Evolutionary conservation across 1,139 yeast species (phyloP).

Genomic region (Pichia sp.): DNA sequence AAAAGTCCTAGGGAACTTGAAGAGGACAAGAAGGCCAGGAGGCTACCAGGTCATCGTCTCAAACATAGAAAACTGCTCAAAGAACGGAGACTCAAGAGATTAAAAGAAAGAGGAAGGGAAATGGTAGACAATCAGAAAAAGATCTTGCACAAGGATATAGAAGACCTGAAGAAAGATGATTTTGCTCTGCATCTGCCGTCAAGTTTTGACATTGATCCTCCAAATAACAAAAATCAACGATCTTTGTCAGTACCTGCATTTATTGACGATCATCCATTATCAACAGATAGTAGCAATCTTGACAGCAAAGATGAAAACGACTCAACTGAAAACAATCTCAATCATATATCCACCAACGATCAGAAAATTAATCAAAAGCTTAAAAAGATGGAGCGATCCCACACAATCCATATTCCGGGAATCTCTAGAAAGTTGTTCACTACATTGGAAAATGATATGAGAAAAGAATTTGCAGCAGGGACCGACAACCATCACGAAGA

Average conservation of each 20-base stretch:
- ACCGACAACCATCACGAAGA: slow-evolving; percentile 18
- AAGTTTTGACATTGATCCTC: slow-evolving; percentile 2
- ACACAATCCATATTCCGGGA: slow-evolving; percentile 16
- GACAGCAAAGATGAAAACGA: slow-evolving; percentile 10
- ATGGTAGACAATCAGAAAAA: slow-evolving; percentile 22
- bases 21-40: slow-evolving; percentile 36
- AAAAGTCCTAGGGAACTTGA: slow-evolving; percentile 79
- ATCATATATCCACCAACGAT: slow-evolving; percentile 11
- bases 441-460: slow-evolving; percentile 5
- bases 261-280: neutral
- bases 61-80: slow-evolving; percentile 21
- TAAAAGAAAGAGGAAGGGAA: slow-evolving; percentile 16
- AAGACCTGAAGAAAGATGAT: slow-evolving; percentile 6
- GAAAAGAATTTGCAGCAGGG: slow-evolving; percentile 1
- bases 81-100: slow-evolving; percentile 19
- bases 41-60: slow-evolving; percentile 25
- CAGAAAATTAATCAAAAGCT: slow-evolving; percentile 6
- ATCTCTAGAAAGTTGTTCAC: slow-evolving; percentile 11
- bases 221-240: slow-evolving; percentile 4
- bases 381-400: slow-evolving; percentile 3
- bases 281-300: neutral
- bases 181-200: neutral
- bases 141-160: neutral
- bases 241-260: slow-evolving; percentile 14
- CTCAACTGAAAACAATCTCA: slow-evolving; percentile 12